phyloP scores from a whole-genome alignment of 805 yeast genomes.

The Candida maris region DNA sequence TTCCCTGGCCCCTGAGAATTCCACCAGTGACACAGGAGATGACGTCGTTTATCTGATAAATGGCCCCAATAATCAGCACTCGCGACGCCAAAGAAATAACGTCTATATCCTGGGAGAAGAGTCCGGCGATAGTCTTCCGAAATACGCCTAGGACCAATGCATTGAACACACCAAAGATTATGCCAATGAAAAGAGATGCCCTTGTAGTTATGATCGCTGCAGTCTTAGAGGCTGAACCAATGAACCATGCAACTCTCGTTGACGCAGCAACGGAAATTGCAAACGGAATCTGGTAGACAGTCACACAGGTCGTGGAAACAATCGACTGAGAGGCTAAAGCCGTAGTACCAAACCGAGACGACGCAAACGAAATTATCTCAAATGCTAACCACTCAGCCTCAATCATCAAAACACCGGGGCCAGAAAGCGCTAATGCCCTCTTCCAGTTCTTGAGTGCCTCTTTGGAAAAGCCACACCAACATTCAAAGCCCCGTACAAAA shows the following conservation, averaged over 20 bases:
- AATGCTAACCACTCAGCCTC: conserved; percentile 60
- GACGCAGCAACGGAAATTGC: conserved; percentile 57
- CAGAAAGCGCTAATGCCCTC: conserved; percentile 40
- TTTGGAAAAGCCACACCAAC: conserved; percentile 49
- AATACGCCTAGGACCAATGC: conserved; percentile 43
- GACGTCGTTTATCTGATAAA: conserved; percentile 69
- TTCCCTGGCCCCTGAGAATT: conserved; percentile 74
- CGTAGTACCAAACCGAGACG: conserved; percentile 51
- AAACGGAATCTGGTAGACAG: conserved; percentile 55
- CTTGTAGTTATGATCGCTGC: conserved; percentile 38
- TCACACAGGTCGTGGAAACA: conserved; percentile 41
- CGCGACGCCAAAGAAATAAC: conserved; percentile 49
- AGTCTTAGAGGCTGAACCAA: conserved; percentile 37
- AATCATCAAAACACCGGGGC: conserved; percentile 55
- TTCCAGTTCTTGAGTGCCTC: conserved; percentile 47
- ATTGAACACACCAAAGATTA: conserved; percentile 40
- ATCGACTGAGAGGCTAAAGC: conserved; percentile 52
- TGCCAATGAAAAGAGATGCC: conserved; percentile 35
- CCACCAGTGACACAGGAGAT: conserved; percentile 73
- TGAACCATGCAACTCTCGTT: conserved; percentile 53
- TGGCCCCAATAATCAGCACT: conserved; percentile 60
- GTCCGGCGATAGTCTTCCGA: conserved; percentile 39
- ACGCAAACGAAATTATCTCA: conserved; percentile 51
- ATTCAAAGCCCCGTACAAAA: conserved; percentile 41
- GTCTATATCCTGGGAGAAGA: conserved; percentile 58